A percentile compares a stretch with the other conserved stretches of the same genome.
phyloP scores from a whole-genome alignment of 1,284 basidiomycete species.

The Veloboletus limbatus region DNA sequence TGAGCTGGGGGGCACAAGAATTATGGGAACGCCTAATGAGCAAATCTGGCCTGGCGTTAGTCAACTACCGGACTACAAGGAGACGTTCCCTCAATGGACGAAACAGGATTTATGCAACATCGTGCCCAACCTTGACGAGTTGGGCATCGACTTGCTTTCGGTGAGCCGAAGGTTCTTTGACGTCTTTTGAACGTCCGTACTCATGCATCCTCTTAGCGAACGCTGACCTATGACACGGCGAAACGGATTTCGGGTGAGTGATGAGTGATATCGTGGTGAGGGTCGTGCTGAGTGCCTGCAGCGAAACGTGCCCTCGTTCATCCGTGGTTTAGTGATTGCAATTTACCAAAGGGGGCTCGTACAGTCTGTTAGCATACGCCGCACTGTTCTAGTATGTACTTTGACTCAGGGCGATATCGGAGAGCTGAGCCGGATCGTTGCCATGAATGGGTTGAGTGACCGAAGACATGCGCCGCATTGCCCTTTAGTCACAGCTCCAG shows the following conservation, averaged over 20 bases:
- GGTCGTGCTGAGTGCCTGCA: slow-evolving; percentile 30
- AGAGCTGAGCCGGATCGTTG: slow-evolving; percentile 18
- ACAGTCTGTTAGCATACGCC: slow-evolving; percentile 20
- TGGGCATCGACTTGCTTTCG: slow-evolving; percentile 77
- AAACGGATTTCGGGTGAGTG: slow-evolving; percentile 85
- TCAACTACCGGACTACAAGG: slow-evolving; percentile 91
- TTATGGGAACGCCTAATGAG: slow-evolving; percentile 94
- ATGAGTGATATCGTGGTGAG: slow-evolving; percentile 6
- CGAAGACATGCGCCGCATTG: slow-evolving; percentile 27
- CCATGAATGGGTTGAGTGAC: slow-evolving; percentile 24
- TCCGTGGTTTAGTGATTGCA: slow-evolving; percentile 73
- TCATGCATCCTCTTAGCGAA: slow-evolving; percentile 48
- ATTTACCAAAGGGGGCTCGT: too few species aligned
- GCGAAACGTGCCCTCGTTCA: slow-evolving; percentile 85
- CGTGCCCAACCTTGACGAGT: slow-evolving; percentile 67
- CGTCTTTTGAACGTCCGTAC: slow-evolving; percentile 3
- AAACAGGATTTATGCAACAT: slow-evolving; percentile 63
- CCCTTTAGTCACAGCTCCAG: slow-evolving; percentile 30
- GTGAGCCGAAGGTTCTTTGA: slow-evolving; percentile 42
- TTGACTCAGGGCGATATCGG: too few species aligned
- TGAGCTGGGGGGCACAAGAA: slow-evolving; percentile 44
- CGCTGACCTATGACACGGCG: slow-evolving; percentile 90
- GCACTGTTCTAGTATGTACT: slow-evolving; percentile 27
- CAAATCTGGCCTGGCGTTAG: slow-evolving; percentile 91
- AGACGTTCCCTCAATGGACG: slow-evolving; percentile 95